Evolutionary conservation across 2,329 filamentous ascomycete species (phyloP), one percentile per base, ranked within the genome.

Genomic region (Raffaelea arxii): DNA sequence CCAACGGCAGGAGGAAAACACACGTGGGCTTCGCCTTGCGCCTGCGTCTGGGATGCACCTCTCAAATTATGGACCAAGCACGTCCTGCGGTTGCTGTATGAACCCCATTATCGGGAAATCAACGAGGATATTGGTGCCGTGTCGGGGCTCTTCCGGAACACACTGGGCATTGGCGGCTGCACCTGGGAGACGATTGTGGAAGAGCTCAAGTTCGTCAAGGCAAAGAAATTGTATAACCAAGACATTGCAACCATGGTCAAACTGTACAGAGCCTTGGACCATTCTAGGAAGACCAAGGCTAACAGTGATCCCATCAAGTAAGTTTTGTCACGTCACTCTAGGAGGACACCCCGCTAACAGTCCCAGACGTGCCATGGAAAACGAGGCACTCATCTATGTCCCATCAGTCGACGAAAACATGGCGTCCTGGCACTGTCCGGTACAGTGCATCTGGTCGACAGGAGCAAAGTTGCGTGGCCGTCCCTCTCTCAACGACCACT

Each of bases 371-470:
- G 32, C 32, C 1, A 53, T 54, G 21, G 41, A 53, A 6, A 22
- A 36, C 19, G 7, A 41, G 0, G 25, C 35, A 2, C 44, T 54
- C 4, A 50, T 54, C 35, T 54, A 46, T 24, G 45, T 44, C 11
- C 30, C 41, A 18, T 36, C 30, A 4, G 36, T 42, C 3, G 42
- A 27, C 12, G 30, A 35, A n/a, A n/a, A n/a, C n/a, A n/a, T n/a
- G 6, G 1, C 14, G 16, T 22, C 22, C 1, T 54, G 51, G 51
- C 18, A 45, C 22, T 45, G 12, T 10, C 5, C 37, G 0, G 46
- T 42, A 27, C 16, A 48, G 14, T 57, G 48, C 27, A 22, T 52
- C 4, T 55, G 53, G 49, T 52, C 50, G 12, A 48, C 36, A 22
- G 40, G 30, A 14, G 40, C 47, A 25, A 35, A n/a, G 12, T 39